These are phyloP conservation scores for Schwanniomyces pseudopolymorphus DNA, from an alignment of 805 yeast genomes.

Conservation along the genomic window DNA sequence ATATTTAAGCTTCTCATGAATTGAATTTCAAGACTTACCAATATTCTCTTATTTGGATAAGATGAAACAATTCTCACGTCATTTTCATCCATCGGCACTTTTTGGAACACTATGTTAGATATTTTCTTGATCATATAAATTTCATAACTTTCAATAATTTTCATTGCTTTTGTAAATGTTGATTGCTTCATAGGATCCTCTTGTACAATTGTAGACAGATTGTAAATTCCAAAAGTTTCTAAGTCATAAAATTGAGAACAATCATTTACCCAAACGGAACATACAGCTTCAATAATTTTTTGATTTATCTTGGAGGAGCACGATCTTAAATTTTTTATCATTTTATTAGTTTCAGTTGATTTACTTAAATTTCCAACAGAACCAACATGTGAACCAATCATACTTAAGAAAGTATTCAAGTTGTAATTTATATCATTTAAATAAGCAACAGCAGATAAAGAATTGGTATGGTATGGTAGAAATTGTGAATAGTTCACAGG, in stretches of 20 bases:
- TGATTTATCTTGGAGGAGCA: constrained; percentile 34
- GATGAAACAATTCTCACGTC: constrained; percentile 31
- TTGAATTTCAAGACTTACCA: constrained; percentile 44
- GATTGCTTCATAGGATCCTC: constrained; percentile 11
- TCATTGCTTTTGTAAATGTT: constrained; percentile 33
- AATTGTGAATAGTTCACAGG: constrained; percentile 36
- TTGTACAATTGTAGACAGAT: not conserved
- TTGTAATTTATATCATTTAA: constrained; percentile 26
- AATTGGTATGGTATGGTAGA: constrained; percentile 40
- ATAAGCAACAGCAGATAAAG: constrained; percentile 39
- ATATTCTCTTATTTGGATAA: constrained; percentile 39
- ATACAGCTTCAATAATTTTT: constrained; percentile 38
- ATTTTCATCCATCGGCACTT: constrained; percentile 13
- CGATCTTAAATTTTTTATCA: constrained; percentile 32
- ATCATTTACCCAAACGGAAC: constrained; percentile 46
- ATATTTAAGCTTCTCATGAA: constrained; percentile 44
- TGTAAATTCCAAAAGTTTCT: constrained; percentile 40
- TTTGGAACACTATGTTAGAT: constrained; percentile 23
- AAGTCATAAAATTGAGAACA: constrained; percentile 44
- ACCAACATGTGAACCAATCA: constrained; percentile 30
- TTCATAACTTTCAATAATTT: constrained; percentile 36
- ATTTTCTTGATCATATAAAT: constrained; percentile 31
- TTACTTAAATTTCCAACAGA: constrained; percentile 32
- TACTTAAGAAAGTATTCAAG: constrained; percentile 27
- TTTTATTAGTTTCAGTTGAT: constrained; percentile 35